Conservation (phyloP, 2,329 filamentous ascomycete genomes). For the Orbilia javanica region DNA sequence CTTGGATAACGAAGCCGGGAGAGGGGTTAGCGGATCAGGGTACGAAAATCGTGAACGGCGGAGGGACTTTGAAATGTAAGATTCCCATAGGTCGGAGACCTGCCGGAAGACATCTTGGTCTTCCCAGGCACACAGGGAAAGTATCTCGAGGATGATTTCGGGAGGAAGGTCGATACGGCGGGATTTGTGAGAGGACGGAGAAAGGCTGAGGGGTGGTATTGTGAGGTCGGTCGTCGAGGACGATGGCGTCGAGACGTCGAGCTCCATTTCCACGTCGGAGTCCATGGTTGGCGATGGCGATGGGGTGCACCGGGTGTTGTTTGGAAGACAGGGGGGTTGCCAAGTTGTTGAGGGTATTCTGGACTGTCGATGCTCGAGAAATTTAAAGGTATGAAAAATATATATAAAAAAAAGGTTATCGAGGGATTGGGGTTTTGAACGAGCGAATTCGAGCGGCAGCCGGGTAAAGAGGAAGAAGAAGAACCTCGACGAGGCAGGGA, state of each 20-base stretch:
- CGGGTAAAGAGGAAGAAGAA: constrained; percentile 10
- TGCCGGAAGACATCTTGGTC: constrained; percentile 56
- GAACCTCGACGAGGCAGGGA: constrained; percentile 12
- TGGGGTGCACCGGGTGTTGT: constrained; percentile 10
- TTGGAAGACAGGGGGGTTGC: constrained; percentile 9
- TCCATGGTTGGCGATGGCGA: constrained; percentile 36
- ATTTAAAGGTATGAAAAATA: neutral
- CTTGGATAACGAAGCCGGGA: neutral
- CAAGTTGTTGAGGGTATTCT: constrained; percentile 19
- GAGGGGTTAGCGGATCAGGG: constrained; percentile 19
- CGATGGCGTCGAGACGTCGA: constrained; percentile 46
- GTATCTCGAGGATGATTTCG: constrained; percentile 58
- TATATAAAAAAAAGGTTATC: neutral
- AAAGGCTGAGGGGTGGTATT: constrained; percentile 39
- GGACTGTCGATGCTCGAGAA: constrained; percentile 5
- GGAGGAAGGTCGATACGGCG: constrained; percentile 51
- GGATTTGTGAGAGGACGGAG: constrained; percentile 20
- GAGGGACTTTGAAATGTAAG: constrained; percentile 53
- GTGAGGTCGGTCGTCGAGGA: constrained; percentile 47
- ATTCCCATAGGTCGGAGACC: constrained; percentile 57
- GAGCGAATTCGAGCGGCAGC: neutral
- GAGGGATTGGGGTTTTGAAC: constrained; percentile 11
- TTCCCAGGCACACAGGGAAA: constrained; percentile 57
- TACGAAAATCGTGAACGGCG: constrained; percentile 54
- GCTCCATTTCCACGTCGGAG: constrained; percentile 52